A percentile compares a stretch with the other conserved stretches of the same genome.
phyloP scores from a whole-genome alignment of 2,329 filamentous ascomycete species.

The Seiridium unicorne region DNA sequence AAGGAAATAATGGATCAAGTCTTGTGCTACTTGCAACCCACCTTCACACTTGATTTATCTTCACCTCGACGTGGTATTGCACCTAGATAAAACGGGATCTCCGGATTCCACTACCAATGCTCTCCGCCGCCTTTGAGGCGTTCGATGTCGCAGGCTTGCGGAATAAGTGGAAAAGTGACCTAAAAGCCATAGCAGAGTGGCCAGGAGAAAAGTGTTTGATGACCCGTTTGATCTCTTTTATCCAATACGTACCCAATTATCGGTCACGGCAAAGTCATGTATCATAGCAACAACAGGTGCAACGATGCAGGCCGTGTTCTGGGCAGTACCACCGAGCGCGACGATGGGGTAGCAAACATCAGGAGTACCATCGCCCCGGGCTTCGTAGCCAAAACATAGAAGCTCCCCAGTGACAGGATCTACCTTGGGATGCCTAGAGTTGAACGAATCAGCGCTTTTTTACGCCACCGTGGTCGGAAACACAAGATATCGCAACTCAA shows the following conservation, averaged over 20 bases:
- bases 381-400: conserved; percentile 39
- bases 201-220: background rate
- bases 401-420: conserved; percentile 38
- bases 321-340: conserved; percentile 24
- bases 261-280: conserved; percentile 39
- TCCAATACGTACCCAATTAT: conserved; percentile 32
- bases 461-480: no score
- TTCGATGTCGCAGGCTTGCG: conserved; percentile 31
- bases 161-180: conserved; percentile 32
- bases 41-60: no score
- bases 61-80: conserved; percentile 18
- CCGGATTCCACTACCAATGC: conserved; percentile 36
- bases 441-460: no score
- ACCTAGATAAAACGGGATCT: conserved; percentile 20
- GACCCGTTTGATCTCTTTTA: background rate
- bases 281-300: conserved; percentile 36
- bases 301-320: conserved; percentile 30
- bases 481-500: no score
- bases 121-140: conserved; percentile 35
- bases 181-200: no score
- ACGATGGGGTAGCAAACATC: conserved; percentile 36
- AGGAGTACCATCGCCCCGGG: conserved; percentile 34
- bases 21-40: no score
- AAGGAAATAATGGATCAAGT: no score
- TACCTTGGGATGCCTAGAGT: conserved; percentile 42